Evolutionary conservation across 179 eudicot genomes (phyloP), one percentile per base, ranked within the genome.

Genomic region (Gypsophila paniculata): DNA sequence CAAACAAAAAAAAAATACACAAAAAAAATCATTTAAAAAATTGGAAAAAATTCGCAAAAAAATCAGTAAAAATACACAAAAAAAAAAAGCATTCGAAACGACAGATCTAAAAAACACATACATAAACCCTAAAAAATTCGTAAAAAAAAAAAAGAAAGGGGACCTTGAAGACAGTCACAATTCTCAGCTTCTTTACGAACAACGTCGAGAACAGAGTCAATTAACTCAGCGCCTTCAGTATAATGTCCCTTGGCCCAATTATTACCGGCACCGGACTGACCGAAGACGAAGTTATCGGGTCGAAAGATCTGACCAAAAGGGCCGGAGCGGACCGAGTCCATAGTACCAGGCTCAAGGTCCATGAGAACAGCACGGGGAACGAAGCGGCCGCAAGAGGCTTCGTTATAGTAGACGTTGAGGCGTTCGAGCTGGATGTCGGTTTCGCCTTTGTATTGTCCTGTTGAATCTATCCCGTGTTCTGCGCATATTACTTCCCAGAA

Each of bases 301-400:
- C 89, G 38, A 60, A 83, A 83, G 48, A 84, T 84, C 82, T 86
- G 87, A 1, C 87, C 87, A 36, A 74, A 84, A 4, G 87, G 85
- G 0, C 90, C 85, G 2, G 90, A 82, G 25, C 81, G 57, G 25
- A 85, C 78, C 8, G 81, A 68, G 38, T 82, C 86, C 86, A 82
- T 85, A 53, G 90, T 86, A 0, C 90, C 88, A 0, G 90, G 90
- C 29, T 86, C 90, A 17, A 86, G 88, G 76, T 86, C 90, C 81
- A 86, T 84, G 63, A 86, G 81, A 8, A 86, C 86, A 6, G 90
- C 90, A 6, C 88, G 80, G 2, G 90, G 87, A 4, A 84, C 90
- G 22, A 79, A 86, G 3, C 89, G 65, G 0, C 85, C 85, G 51
- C 87, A 81, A 49, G 81, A 77, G 23, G 84, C 89, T 22, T 86